Evolutionary conservation across 2,329 filamentous ascomycete genomes (phyloP), one percentile per base, ranked within the genome.

Genomic region (Fusarium nanum): DNA sequence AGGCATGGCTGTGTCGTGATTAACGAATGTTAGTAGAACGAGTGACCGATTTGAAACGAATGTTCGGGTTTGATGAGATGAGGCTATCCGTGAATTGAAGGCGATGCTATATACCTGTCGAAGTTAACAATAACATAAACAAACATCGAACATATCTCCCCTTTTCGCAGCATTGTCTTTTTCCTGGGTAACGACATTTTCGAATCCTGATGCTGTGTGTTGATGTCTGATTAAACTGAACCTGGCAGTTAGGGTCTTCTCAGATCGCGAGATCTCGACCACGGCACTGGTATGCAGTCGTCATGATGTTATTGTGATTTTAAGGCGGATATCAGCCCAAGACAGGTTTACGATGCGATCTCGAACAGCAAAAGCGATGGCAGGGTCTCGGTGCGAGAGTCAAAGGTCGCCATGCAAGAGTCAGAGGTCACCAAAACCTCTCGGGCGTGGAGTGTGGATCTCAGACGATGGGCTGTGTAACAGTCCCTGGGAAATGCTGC

Each of bases 1-100:
- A 62, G 64, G 27, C 68, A 71, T 71, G 49, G 23, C 34, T 28
- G 11, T 27, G 3, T 27, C 18, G 32, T 25, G 11, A 27, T n/a
- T 2, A 20, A 20, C 14, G 6, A 11, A 14, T 41, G 32, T 52
- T 37, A n/a, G 10, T 37, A n/a, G 34, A 37, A 37, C 10, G 7
- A 42, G 3, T 42, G 23, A 18, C n/a, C 1, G n/a, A 12, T 52
- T 20, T 22, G 34, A 42, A 42, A 42, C 13, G 49, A 53, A 18
- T 53, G 23, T 22, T 41, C 34, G n/a, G 14, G 18, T 10, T 53
- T 22, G 23, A 53, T 42, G 13, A 6, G 9, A 6, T 41, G 12
- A 8, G 10, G 8, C 13, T 27, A 27, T 22, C 18, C 3, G n/a
- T 10, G 18, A n/a, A 7, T 18, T 5, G 16, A 16, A 11, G 2